Evolutionary conservation across 2,329 filamentous ascomycete genomes (phyloP).

Genomic region (Dactylellina haptotyla): DNA sequence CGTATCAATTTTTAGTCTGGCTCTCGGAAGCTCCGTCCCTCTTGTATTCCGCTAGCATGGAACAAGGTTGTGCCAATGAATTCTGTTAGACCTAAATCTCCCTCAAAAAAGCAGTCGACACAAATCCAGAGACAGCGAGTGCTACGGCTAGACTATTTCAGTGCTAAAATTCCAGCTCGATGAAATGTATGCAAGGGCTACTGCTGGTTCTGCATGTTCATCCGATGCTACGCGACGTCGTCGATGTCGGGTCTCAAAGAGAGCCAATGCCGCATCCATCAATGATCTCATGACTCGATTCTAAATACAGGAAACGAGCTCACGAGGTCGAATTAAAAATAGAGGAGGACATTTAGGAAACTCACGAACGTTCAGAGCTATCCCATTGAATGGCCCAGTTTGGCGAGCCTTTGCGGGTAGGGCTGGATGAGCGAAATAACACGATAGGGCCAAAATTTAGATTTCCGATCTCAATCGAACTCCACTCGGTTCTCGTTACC

Average conservation of each 20-base stretch:
- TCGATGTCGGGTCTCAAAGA: no score
- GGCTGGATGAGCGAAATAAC: not conserved
- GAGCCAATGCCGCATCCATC: not conserved
- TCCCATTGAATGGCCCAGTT: no score
- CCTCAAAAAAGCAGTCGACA: no score
- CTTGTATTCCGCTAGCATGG: not conserved
- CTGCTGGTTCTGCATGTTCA: no score
- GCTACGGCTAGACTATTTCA: not conserved
- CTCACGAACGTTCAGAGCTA: no score
- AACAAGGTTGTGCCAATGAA: not conserved
- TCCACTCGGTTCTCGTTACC: no score
- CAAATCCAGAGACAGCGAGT: no score
- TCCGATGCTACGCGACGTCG: not conserved
- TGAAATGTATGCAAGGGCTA: not conserved
- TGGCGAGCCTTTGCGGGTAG: not conserved
- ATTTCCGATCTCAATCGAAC: not conserved
- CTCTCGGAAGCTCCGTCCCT: conserved; percentile 17
- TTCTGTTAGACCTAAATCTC: no score
- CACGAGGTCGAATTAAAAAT: not conserved
- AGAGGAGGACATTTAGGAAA: not conserved
- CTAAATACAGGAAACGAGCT: not conserved
- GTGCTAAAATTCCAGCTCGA: not conserved
- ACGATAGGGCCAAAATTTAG: not conserved
- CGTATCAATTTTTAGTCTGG: not conserved
- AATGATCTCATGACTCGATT: conserved; percentile 3